Evolutionary conservation across 441 rosid genomes (phyloP).

Genomic region (Hura crepitans): DNA sequence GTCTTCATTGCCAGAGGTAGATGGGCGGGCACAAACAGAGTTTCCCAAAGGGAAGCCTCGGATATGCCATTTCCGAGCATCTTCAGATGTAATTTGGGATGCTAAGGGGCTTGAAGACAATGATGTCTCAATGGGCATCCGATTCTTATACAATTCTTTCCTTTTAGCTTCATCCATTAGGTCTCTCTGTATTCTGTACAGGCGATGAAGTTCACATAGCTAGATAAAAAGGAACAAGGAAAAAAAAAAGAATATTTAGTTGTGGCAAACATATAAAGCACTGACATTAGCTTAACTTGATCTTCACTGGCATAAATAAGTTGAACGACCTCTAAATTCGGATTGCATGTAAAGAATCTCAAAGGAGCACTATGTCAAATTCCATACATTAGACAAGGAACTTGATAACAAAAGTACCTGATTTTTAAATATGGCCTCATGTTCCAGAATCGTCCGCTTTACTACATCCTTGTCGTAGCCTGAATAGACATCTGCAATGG

Average conservation of each 20-base stretch:
- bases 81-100: slow-evolving; percentile 68
- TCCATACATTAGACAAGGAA: slow-evolving; percentile 6
- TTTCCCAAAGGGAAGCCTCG: slow-evolving; percentile 49
- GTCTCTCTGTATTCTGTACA: slow-evolving; percentile 68
- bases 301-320: slow-evolving; percentile 35
- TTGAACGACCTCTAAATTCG: background rate
- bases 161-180: slow-evolving; percentile 61
- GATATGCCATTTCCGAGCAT: slow-evolving; percentile 55
- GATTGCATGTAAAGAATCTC: background rate
- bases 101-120: slow-evolving; percentile 54
- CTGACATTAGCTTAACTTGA: slow-evolving; percentile 5
- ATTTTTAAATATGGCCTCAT: slow-evolving; percentile 74
- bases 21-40: slow-evolving; percentile 49
- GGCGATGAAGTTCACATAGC: slow-evolving; percentile 86
- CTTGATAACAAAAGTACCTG: slow-evolving; percentile 51
- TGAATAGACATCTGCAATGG: slow-evolving; percentile 43
- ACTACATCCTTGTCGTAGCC: slow-evolving; percentile 56
- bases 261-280: slow-evolving; percentile 21
- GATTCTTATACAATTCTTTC: slow-evolving; percentile 44
- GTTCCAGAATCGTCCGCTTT: slow-evolving; percentile 78
- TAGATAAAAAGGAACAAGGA: slow-evolving; percentile 22
- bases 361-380: slow-evolving; percentile 1
- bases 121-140: slow-evolving; percentile 45
- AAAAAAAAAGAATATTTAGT: slow-evolving; percentile 19
- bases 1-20: slow-evolving; percentile 54